Evolutionary conservation across 106 monocot species (phyloP).

Genomic region (Iris macrosiphon): DNA sequence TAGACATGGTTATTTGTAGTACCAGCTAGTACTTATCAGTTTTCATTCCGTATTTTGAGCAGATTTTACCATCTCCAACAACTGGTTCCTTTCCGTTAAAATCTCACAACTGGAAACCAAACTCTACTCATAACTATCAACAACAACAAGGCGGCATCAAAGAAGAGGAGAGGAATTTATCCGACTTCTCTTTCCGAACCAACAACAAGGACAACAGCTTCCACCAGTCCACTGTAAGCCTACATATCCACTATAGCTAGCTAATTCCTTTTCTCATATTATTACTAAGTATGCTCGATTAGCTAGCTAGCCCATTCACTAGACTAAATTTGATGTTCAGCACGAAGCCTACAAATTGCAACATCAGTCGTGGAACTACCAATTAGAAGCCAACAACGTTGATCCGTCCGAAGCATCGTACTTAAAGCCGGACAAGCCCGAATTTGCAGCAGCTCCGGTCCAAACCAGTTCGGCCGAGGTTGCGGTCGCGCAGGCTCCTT

Average conservation of each 20-base stretch:
- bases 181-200: constrained; percentile 49
- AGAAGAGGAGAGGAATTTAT: constrained; percentile 31
- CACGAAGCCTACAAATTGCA: not conserved
- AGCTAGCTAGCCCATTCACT: too few species aligned
- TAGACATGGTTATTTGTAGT: not conserved
- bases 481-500: constrained; percentile 1
- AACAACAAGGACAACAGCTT: not conserved
- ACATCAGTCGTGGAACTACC: constrained; percentile 18
- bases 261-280: too few species aligned
- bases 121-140: constrained; percentile 3
- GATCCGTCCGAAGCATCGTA: constrained; percentile 5
- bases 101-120: constrained; percentile 25
- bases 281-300: too few species aligned
- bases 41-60: constrained; percentile 4
- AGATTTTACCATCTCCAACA: constrained; percentile 59
- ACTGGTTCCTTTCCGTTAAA: constrained; percentile 38
- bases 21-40: not conserved
- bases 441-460: too few species aligned
- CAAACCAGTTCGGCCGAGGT: constrained; percentile 19
- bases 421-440: too few species aligned
- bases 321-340: too few species aligned
- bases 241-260: not conserved
- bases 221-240: constrained; percentile 1
- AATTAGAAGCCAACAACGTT: not conserved
- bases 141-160: constrained; percentile 28